phyloP scores from a whole-genome alignment of 1,284 basidiomycete genomes.

The Ustilago lituana region DNA sequence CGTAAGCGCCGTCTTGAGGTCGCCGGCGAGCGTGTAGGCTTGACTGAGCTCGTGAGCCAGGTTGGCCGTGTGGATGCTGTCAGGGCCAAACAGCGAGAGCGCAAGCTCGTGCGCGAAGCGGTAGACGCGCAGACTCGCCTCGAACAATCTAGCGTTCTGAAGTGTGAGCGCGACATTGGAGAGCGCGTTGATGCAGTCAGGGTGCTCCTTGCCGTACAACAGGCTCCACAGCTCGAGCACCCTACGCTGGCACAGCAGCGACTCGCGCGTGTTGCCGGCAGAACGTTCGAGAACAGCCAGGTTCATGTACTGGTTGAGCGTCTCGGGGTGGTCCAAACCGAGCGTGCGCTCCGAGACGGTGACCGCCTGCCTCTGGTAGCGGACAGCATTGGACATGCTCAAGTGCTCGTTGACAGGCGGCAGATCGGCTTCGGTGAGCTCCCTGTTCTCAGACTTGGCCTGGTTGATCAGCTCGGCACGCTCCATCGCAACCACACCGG shows the following conservation, averaged over 20 bases:
- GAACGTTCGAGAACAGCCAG: conserved; percentile 72
- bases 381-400: conserved; percentile 68
- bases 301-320: conserved; percentile 72
- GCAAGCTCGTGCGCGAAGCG: conserved; percentile 56
- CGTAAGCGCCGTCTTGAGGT: conserved; percentile 61
- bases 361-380: conserved; percentile 72
- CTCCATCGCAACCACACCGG: conserved; percentile 44
- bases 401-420: conserved; percentile 64
- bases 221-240: conserved; percentile 71
- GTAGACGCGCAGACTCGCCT: conserved; percentile 55
- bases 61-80: conserved; percentile 65
- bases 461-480: conserved; percentile 45
- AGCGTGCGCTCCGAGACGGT: conserved; percentile 72
- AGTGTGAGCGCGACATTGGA: conserved; percentile 66
- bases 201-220: conserved; percentile 71
- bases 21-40: conserved; percentile 60
- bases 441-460: conserved; percentile 52
- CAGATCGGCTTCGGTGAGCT: conserved; percentile 46
- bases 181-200: conserved; percentile 70
- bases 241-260: conserved; percentile 71
- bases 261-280: conserved; percentile 67
- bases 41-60: conserved; percentile 64
- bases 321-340: conserved; percentile 72
- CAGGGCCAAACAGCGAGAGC: conserved; percentile 55
- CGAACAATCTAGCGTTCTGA: conserved; percentile 57